Evolutionary conservation across 2,329 filamentous ascomycete genomes (phyloP), one percentile per base, ranked within the genome.

Genomic region (Dothiorella sarmentorum): DNA sequence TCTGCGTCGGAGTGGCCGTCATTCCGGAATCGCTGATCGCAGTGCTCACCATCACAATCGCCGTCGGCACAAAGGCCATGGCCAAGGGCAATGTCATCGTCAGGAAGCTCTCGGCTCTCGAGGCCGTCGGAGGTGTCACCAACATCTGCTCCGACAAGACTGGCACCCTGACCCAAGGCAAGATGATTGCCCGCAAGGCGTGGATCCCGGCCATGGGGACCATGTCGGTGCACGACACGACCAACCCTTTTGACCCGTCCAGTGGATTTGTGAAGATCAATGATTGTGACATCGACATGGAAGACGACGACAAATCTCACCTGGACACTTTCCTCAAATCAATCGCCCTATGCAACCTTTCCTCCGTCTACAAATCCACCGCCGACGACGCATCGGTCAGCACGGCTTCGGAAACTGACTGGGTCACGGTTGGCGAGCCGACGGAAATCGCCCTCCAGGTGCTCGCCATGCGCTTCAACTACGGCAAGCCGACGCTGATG

Each of bases 41-140:
- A 7, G 55, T 58, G n/a, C 72, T 88, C 27, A 88, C 85, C 29
- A 87, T 88, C 56, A 87, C 85, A 3, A 86, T 88, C 77, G 69
- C 72, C 3, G 72, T 74, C 15, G 73, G 73, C 44, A 72, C 70
- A 9, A 75, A 75, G 62, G 70, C 69, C 38, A 75, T 75, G 73
- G 73, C 71, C 24, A 71, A 68, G 37, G 68, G 71, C 43, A 72
- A 75, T 57, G 73, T 75, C 63, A 72, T 75, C 47, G 73, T 72
- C 27, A 65, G 73, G 52, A 73, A 74, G 15, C 66, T 73, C 37
- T 68, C 69, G 2, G 70, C 72, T 24, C 71, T 75, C 37, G 73
- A 75, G 58, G 73, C 73, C 31, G 67, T 75, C 3, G 73, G 73
- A 15, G 73, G 71, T 31, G 71, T 75, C n/a, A 75, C 73, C 22